Evolutionary conservation across 345 rosid genomes (phyloP), one percentile per base, ranked within the genome.

Genomic region (Excoecaria agallocha): DNA sequence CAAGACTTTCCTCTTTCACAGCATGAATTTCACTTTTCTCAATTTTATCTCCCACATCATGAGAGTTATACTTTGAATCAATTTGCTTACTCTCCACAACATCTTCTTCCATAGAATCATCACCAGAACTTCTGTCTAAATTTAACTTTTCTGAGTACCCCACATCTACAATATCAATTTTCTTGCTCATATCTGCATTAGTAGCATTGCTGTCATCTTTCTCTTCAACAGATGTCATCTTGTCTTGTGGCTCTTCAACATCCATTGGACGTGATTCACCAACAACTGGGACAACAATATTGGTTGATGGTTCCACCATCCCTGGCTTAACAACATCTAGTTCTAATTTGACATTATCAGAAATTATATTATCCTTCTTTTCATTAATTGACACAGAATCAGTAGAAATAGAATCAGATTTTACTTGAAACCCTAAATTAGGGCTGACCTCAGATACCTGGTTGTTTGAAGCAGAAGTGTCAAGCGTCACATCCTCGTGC

Each of bases 391-490:
- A 89, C 79, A 93, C 91, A 93, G 88, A 91, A 96, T 93, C 97
- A 91, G 94, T 84, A 96, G 92, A 85, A 90, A 96, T 83, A 89
- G 96, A 89, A 91, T 90, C 94, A 90, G 92, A 96, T 90, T 90
- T 93, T 93, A 91, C 94, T 91, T 86, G 96, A 89, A 83, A 86
- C 91, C 97, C 99, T 88, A 90, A 84, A 86, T 71, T 85, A 75
- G 92, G 87, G 97, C 85, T 96, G 91, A 93, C 98, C 91, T 90
- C 97, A 84, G 98, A 88, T 96, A 96, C 99, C 99, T 93, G 98
- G 90, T 87, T 87, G 72, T 76, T 80, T 37, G 80, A 83, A 73
- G 96, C 82, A 93, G 96, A 78, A 39, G 80, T 64, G 74, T 84
- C 91, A 76, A 66, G 82, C 86, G 69, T 12, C 80, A 78, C 86